Base-by-base conservation (phyloP, 1,284 basidiomycete species). In the Apiotrichum brassicae region DNA sequence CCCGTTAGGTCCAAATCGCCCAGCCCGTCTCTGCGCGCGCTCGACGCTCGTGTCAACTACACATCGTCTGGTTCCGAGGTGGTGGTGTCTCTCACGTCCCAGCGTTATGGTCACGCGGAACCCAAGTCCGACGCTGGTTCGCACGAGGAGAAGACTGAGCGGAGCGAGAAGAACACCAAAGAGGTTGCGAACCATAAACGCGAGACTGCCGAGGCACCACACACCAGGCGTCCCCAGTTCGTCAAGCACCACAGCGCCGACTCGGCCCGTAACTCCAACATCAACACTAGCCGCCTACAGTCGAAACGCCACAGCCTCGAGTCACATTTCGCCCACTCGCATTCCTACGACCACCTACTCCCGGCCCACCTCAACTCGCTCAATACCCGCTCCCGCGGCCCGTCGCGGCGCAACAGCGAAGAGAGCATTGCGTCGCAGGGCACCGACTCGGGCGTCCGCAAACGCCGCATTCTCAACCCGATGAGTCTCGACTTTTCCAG, bases 401-500 rank as follows among this genome's bases (percentile, higher is more conserved):
- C 38, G 23, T 40, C 38, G 16, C 38, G 38, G 16, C 38, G 38
- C 16, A 40, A 40, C 38, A 26, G 24, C 18, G 13, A 20, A 1
- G 40, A 42, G 9, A 30, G 26, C 28, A 28, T 25, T 14, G 40
- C 40, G 26, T 42, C 40, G 18, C 18, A 28, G 9, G 40, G 18
- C 11, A 28, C 40, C 26, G 16, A 13, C 11, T 13, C 24, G 3
- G 40, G 26, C 26, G 19, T 32, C 2, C 40, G 40, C n/a, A 42
- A 42, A 18, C 40, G 40, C 26, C 40, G 40, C 28, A 24, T 42
- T 4, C 40, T 42, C 19, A 42, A 42, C 26, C 40, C 40, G 14
- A 42, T 42, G 40, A 20, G 7, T 12, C 24, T 30, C 14, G 25
- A 20, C 18, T 30, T 20, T 16, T 30, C 26, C 4, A 18, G 13